Evolutionary conservation across 2,329 filamentous ascomycete species (phyloP), one percentile per base, ranked within the genome.

Genomic region (Sodiomyces alkalinus): DNA sequence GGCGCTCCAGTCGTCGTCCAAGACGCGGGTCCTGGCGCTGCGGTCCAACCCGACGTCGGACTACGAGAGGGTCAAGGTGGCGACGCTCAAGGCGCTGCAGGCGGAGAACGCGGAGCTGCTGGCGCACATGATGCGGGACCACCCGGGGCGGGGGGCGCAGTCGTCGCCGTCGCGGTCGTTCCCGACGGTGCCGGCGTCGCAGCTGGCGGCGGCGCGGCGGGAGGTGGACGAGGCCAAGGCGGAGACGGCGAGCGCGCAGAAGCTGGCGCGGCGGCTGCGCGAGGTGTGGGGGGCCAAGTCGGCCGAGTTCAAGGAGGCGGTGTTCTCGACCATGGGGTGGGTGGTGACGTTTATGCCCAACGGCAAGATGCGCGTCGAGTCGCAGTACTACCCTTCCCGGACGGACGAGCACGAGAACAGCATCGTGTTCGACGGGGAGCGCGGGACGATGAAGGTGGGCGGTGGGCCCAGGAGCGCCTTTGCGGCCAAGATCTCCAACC

Each of bases 331-430:
- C 1, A 66, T 98, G 0, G 90, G 90, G 1, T 98, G 86, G 79
- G 87, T 87, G 29, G 73, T 96, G 9, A 85, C 90, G 18, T 96
- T 98, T 49, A 78, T 94, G 49, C 85, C 86, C n/a, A 93, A 93
- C 49, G 90, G 90, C 22, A 87, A 92, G 44, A 92, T 94, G 55
- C 77, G 83, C 18, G 82, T 94, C 14, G 92, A 87, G 30, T 79
- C 69, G 34, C 79, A 87, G 39, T 92, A 87, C 47, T 80, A 80
- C 47, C 78, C 85, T 0, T 75, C 70, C 3, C 52, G 35, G 55
- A 71, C 49, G 47, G 72, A 80, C 31, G 74, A 80, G 45, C 72
- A 82, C 48, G 74, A 78, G 49, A 76, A 77, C 40, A 73, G 67
- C 32, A 76, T 79, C 34, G 73, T 93, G 0, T 94, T 94, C 49